Conservation (phyloP, 257 asterid species). For the Primulina eburnea region DNA sequence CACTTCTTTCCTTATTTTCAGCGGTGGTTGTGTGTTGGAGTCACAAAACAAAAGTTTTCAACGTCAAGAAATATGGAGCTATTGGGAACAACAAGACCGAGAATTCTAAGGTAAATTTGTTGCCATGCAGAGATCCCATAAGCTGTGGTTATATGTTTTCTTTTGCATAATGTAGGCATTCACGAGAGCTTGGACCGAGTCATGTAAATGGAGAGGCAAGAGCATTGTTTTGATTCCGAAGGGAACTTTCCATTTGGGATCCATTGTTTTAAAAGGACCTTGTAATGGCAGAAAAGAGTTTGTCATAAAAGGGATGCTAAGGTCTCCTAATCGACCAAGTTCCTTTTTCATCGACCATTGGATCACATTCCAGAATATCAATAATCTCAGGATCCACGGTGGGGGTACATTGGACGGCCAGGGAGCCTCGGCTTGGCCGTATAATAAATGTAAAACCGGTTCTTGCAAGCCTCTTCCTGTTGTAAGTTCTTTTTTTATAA, state of each 20-base stretch:
- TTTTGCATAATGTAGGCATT: constrained; percentile 35
- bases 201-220: constrained; percentile 35
- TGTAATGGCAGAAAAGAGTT: constrained; percentile 31
- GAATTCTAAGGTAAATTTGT: constrained; percentile 23
- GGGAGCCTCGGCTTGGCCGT: constrained; percentile 40
- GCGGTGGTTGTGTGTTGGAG: not conserved
- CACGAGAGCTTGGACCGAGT: constrained; percentile 39
- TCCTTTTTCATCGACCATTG: constrained; percentile 32
- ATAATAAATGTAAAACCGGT: constrained; percentile 23
- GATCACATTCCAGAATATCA: constrained; percentile 37
- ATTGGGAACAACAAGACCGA: constrained; percentile 25
- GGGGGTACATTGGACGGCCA: constrained; percentile 44
- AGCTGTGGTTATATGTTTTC: no score
- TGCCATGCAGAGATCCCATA: no score
- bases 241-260: constrained; percentile 40
- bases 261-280: constrained; percentile 44
- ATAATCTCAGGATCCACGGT: constrained; percentile 32
- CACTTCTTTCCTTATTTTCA: constrained; percentile 11
- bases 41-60: constrained; percentile 23
- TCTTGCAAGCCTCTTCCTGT: constrained; percentile 32
- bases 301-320: constrained; percentile 29
- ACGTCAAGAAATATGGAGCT: constrained; percentile 19
- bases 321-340: constrained; percentile 28
- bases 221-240: constrained; percentile 35
- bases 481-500: constrained; percentile 7